These are phyloP conservation scores for Tephrocybe sp. DNA, from an alignment of 768 basidiomycete genomes.

Conservation along the genomic window DNA sequence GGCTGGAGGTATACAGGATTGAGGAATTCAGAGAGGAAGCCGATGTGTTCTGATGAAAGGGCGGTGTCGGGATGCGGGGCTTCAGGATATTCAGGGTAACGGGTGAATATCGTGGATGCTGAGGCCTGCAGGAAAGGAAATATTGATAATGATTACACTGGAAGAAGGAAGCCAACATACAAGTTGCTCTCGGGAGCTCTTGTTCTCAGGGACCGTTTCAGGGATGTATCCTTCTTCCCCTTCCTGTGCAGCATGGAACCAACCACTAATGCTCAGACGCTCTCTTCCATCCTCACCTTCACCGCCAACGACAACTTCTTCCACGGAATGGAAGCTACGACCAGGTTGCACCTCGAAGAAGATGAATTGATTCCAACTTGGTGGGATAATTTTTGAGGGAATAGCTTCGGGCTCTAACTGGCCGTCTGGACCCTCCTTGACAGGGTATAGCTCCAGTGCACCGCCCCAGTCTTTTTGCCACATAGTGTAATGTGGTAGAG, in stretches of 20 bases:
- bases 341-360: conserved; percentile 95
- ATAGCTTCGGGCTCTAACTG: conserved; percentile 66
- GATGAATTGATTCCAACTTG: conserved; percentile 88
- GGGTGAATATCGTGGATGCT: conserved; percentile 58
- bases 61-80: conserved; percentile 50
- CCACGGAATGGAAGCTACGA: conserved; percentile 92
- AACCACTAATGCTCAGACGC: conserved; percentile 89
- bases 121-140: conserved; percentile 45
- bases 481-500: conserved; percentile 64
- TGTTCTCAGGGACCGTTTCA: conserved; percentile 47
- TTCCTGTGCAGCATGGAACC: conserved; percentile 93
- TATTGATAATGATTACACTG: conserved; percentile 1
- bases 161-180: conserved; percentile 48
- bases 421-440: conserved; percentile 56
- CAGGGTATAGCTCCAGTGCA: conserved; percentile 91
- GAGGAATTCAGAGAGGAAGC: conserved; percentile 82
- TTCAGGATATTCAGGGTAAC: conserved; percentile 47
- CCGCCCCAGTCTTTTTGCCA: conserved; percentile 95
- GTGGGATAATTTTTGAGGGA: conserved; percentile 69
- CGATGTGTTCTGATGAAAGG: conserved; percentile 57
- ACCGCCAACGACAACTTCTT: conserved; percentile 89
- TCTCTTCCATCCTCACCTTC: conserved; percentile 65
- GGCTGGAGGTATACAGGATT: conserved; percentile 89
- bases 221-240: conserved; percentile 85
- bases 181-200: conserved; percentile 91